Percentiles rank a stretch among this genome's conserved stretches.
Conservation (phyloP, 257 asterid genomes). For the Haberlea rhodopensis region DNA sequence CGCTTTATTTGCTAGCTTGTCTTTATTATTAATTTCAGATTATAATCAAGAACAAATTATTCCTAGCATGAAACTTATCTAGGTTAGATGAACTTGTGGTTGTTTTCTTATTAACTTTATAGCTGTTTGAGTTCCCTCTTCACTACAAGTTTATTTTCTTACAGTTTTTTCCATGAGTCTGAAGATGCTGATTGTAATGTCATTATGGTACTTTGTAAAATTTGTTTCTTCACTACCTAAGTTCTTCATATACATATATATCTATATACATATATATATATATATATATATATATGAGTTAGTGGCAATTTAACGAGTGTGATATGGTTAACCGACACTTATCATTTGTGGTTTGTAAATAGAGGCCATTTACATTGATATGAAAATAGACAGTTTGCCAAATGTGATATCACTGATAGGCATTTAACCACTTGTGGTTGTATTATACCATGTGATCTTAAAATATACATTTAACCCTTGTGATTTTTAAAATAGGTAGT, state of each 20-base stretch:
- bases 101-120: slow-evolving; percentile 12
- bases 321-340: no score
- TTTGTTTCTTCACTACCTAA: slow-evolving; percentile 10
- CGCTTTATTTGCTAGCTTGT: neutral
- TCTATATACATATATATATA: no score
- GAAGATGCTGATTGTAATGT: slow-evolving; percentile 15
- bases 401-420: no score
- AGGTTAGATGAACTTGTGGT: slow-evolving; percentile 21
- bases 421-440: no score
- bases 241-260: neutral
- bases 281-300: no score
- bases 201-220: neutral
- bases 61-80: neutral
- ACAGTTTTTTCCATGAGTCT: slow-evolving; percentile 4
- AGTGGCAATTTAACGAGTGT: no score
- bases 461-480: no score
- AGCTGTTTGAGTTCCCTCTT: slow-evolving; percentile 2
- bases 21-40: slow-evolving; percentile 7
- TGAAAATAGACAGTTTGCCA: no score
- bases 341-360: no score
- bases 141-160: neutral
- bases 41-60: slow-evolving; percentile 14
- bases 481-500: no score
- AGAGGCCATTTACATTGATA: no score
- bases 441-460: no score